phyloP scores from a whole-genome alignment of 208 protist genomes.

The Leishmania turanica region DNA sequence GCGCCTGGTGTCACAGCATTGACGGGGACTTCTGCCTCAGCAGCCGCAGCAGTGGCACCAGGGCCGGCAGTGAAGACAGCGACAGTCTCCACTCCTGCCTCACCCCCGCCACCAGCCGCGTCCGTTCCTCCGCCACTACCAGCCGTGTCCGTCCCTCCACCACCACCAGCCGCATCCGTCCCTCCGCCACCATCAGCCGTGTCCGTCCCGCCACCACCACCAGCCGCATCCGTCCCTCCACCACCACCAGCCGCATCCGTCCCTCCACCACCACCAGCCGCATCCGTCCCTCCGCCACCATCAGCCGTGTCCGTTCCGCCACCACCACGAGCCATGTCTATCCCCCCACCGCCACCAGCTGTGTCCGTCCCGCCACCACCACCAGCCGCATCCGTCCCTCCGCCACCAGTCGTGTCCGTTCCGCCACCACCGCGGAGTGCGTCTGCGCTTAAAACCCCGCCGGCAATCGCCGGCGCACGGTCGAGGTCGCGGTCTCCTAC shows the following conservation, averaged over 20 bases:
- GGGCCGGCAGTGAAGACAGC: neutral
- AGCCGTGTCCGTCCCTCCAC: neutral
- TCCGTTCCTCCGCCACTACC: neutral
- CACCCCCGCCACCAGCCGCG: neutral
- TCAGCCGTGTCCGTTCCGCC: neutral
- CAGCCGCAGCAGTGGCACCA: neutral
- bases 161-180: neutral
- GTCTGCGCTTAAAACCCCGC: constrained; percentile 2
- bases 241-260: neutral
- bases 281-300: neutral
- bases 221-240: neutral
- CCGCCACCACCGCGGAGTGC: constrained; percentile 11
- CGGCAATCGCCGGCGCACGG: neutral
- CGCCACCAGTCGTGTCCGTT: neutral
- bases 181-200: neutral
- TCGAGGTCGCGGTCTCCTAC: neutral
- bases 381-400: neutral
- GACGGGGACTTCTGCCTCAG: neutral
- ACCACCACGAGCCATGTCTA: neutral
- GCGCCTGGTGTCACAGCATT: neutral
- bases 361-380: neutral
- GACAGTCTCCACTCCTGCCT: neutral
- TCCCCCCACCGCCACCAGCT: neutral
- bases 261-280: neutral
- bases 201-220: neutral